Conservation (phyloP, 2,329 filamentous ascomycete genomes). For the Chaetomium strumarium region DNA sequence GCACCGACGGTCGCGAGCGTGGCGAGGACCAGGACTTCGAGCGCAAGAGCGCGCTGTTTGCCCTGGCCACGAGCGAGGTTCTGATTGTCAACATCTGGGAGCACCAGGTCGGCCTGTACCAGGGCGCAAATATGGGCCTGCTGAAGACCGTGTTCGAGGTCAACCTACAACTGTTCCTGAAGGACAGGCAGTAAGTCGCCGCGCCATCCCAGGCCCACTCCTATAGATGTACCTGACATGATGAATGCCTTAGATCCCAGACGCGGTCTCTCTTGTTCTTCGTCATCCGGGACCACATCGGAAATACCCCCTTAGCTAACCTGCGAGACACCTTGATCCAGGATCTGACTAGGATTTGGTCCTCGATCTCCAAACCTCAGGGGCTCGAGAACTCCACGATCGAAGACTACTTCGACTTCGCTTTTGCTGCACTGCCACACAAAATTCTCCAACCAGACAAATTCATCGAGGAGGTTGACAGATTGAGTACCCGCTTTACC, state of each 20-base stretch:
- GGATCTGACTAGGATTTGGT: conserved; percentile 89
- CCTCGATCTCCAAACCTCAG: conserved; percentile 81
- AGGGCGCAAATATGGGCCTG: conserved; percentile 97
- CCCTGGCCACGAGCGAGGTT: conserved; percentile 93
- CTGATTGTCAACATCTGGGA: conserved; percentile 99
- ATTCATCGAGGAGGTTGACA: conserved; percentile 74
- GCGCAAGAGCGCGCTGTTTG: conserved; percentile 95
- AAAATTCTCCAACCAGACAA: conserved; percentile 94
- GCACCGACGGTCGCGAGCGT: conserved; percentile 90
- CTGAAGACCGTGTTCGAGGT: conserved; percentile 99
- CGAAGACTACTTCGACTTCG: conserved; percentile 98
- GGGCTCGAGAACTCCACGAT: conserved; percentile 86
- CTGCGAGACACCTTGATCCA: conserved; percentile 85
- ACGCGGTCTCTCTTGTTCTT: conserved; percentile 94
- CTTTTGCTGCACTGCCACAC: conserved; percentile 90
- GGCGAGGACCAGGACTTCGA: conserved; percentile 99
- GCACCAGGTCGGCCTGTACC: conserved; percentile 95
- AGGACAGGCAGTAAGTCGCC: conserved; percentile 75
- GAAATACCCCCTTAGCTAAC: conserved; percentile 83
- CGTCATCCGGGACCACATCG: conserved; percentile 95
- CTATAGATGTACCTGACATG: background rate
- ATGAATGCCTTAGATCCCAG: conserved; percentile 54
- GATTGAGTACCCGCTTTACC: conserved; percentile 74
- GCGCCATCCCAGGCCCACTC: background rate
- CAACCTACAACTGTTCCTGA: conserved; percentile 92